phyloP scores from a whole-genome alignment of 306 rosid species.

The Mucuna pruriens region DNA sequence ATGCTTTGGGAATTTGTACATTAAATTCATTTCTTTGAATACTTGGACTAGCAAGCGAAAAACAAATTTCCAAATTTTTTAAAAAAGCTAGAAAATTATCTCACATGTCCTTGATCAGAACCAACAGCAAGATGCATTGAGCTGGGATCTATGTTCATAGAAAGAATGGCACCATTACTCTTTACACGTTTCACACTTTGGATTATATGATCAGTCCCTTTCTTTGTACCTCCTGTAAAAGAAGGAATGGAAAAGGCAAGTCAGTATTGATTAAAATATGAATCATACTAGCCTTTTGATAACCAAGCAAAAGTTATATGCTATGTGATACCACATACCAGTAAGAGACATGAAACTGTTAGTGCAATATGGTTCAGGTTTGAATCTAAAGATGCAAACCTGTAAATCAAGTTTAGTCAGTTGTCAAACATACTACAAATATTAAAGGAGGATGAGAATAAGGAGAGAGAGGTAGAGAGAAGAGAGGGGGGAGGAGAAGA shows the following conservation, averaged over 20 bases:
- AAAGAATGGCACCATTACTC: constrained; percentile 64
- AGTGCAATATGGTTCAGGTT: constrained; percentile 75
- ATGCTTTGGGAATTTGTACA: background rate
- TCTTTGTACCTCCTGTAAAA: constrained; percentile 73
- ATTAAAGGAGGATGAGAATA: background rate
- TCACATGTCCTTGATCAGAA: constrained; percentile 88
- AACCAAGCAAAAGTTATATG: constrained; percentile 33
- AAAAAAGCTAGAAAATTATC: constrained; percentile 35
- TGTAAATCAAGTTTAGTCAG: constrained; percentile 44
- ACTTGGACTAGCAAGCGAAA: background rate
- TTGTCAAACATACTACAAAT: background rate
- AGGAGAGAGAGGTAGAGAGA: background rate
- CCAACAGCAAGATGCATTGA: constrained; percentile 82
- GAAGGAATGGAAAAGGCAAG: constrained; percentile 19
- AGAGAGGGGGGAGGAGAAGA: background rate
- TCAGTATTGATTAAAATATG: constrained; percentile 19
- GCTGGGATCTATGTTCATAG: constrained; percentile 54
- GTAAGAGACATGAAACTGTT: constrained; percentile 75
- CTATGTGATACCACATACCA: constrained; percentile 73
- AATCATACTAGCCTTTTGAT: constrained; percentile 6
- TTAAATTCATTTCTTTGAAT: background rate
- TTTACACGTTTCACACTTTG: constrained; percentile 70
- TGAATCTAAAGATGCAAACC: constrained; percentile 83
- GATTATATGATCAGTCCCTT: constrained; percentile 74
- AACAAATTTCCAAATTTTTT: background rate